Base-by-base conservation (phyloP, 139 green algal genomes). In the Trebouxia sp. region DNA sequence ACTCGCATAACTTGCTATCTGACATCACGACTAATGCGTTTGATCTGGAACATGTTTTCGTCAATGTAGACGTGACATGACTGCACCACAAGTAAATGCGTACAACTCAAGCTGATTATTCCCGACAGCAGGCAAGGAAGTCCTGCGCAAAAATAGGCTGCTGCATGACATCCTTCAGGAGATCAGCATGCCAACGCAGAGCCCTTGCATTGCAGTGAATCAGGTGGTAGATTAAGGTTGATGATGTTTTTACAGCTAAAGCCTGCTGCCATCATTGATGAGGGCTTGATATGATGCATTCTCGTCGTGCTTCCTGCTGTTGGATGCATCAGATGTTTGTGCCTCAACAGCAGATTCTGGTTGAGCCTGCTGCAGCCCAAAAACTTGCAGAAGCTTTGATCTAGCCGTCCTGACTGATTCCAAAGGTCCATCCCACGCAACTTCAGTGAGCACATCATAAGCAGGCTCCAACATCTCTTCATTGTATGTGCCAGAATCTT, bases 281-380 rank as follows among this genome's bases (percentile, higher is more conserved):
- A 95, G 80, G 15, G 88, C 79, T 50, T 90, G 82, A 74, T 95
- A 95, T 26, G 86, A 91, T 22, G 83, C 84, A 39, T 93, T 87
- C 81, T 92, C 90, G 41, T 92, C 88, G n/a, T 45, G n/a, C 32
- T 11, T 22, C 32, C n/a, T 43, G 28, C 28, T n/a, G 0, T 11
- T 12, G 20, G 30, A 38, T 43, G 30, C 9, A n/a, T n/a, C n/a
- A n/a, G n/a, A n/a, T n/a, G n/a, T n/a, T n/a, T n/a, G n/a, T n/a
- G n/a, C n/a, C n/a, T n/a, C 48, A 81, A 14, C 53, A 39, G 47
- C 28, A 58, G 66, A 11, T 58, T 58, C 20, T 58, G 50, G 50
- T 22, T 35, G 65, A 14, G 32, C 43, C 74, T 22, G 78, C 41
- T 41, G 30, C 41, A 88, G n/a, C 17, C 51, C 35, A 39, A 88